Conservation (phyloP, 2,329 filamentous ascomycete species). For the Aspergillus caelatus region DNA sequence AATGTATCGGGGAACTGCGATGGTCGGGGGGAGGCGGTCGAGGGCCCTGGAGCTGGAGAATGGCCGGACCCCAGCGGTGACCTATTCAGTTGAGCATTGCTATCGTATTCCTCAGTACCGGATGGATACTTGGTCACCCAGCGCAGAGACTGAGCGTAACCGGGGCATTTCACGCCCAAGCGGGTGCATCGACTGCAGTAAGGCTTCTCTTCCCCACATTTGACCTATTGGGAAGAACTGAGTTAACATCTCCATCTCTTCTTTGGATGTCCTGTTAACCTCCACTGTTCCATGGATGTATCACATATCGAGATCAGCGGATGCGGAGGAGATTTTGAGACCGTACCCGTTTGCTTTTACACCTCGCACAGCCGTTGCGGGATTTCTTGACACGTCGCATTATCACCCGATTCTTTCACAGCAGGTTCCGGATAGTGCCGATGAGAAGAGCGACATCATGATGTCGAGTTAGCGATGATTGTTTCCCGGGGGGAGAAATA, state of each 20-base stretch:
- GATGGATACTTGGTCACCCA: constrained; percentile 40
- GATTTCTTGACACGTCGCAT: constrained; percentile 47
- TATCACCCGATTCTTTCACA: constrained; percentile 46
- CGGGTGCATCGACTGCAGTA: constrained; percentile 42
- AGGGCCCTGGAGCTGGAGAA: constrained; percentile 1
- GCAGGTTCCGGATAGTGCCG: constrained; percentile 44
- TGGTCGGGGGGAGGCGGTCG: background rate
- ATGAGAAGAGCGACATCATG: constrained; percentile 31
- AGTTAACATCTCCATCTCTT: background rate
- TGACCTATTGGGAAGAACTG: constrained; percentile 31
- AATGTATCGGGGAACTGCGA: constrained; percentile 12
- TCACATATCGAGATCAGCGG: background rate
- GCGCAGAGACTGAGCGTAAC: constrained; percentile 40
- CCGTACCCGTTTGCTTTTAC: constrained; percentile 45
- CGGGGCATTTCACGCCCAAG: constrained; percentile 40
- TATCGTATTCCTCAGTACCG: constrained; percentile 13
- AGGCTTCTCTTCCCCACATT: constrained; percentile 45
- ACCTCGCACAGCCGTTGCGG: constrained; percentile 45
- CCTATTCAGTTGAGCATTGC: constrained; percentile 10
- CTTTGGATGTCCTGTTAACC: background rate
- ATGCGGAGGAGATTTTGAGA: constrained; percentile 6
- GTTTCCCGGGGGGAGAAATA: background rate
- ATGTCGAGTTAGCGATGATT: background rate
- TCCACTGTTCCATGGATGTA: background rate
- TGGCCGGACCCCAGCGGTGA: constrained; percentile 4